These are phyloP conservation scores for Arctium minus DNA, from an alignment of 129 eudicot genomes.

Conservation along the genomic window DNA sequence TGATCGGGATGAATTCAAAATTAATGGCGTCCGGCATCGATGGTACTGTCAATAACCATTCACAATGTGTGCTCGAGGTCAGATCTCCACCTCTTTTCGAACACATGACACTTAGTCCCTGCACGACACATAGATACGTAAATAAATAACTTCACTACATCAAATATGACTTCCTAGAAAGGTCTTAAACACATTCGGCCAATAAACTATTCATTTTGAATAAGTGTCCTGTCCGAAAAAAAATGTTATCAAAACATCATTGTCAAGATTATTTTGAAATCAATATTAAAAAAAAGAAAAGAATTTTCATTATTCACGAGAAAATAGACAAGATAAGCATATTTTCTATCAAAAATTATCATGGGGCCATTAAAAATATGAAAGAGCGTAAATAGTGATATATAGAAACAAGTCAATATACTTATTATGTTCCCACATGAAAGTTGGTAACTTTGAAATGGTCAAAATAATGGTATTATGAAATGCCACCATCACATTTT, in stretches of 20 bases:
- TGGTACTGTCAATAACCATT: conserved; percentile 85
- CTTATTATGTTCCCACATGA: background rate
- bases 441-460: background rate
- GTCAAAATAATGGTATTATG: background rate
- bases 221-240: background rate
- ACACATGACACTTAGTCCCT: conserved; percentile 82
- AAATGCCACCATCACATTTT: background rate
- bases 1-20: conserved; percentile 81
- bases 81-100: conserved; percentile 84
- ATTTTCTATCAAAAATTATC: background rate
- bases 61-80: conserved; percentile 53
- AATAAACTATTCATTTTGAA: background rate
- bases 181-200: background rate
- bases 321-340: background rate
- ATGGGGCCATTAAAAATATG: background rate
- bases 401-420: background rate
- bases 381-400: background rate
- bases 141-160: background rate
- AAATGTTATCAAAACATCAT: background rate
- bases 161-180: background rate
- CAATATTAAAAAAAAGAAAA: too few relatives aligned
- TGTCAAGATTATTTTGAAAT: too few relatives aligned
- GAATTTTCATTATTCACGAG: background rate
- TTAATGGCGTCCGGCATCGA: conserved; percentile 72
- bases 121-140: background rate